Evolutionary conservation across 805 yeast genomes (phyloP).

Genomic region (Yarrowia phangngaensis): DNA sequence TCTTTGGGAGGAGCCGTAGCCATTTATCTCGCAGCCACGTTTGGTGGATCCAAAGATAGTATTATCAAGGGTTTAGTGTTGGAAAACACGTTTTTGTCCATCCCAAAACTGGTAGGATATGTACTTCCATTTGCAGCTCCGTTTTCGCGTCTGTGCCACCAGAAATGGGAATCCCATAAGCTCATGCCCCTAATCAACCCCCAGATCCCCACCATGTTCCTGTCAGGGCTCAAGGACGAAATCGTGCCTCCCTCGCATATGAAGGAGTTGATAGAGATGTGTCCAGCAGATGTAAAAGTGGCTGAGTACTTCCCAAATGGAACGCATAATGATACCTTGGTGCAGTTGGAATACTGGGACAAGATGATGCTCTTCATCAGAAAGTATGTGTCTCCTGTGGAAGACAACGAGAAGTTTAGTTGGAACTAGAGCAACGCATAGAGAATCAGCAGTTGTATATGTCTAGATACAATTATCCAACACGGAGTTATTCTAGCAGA

Average conservation of each 20-base stretch:
- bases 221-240: slow-evolving; percentile 77
- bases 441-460: too few species aligned
- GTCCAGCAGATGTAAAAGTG: slow-evolving; percentile 51
- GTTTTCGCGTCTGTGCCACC: slow-evolving; percentile 61
- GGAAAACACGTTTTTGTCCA: slow-evolving; percentile 81
- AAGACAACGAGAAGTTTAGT: neutral
- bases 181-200: slow-evolving; percentile 51
- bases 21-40: slow-evolving; percentile 62
- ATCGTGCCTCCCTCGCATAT: slow-evolving; percentile 88
- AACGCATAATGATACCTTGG: slow-evolving; percentile 78
- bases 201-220: slow-evolving; percentile 60
- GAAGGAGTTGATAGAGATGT: slow-evolving; percentile 52
- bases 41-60: slow-evolving; percentile 42
- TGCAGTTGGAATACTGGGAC: slow-evolving; percentile 76
- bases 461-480: too few species aligned
- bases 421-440: too few species aligned
- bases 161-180: slow-evolving; percentile 75
- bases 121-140: slow-evolving; percentile 64
- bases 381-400: neutral
- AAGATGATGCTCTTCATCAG: slow-evolving; percentile 50
- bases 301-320: slow-evolving; percentile 56
- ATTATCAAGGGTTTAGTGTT: slow-evolving; percentile 61
- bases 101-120: slow-evolving; percentile 58
- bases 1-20: slow-evolving; percentile 96
- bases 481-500: too few species aligned